phyloP scores from a whole-genome alignment of 129 eudicot species.

The Escallonia rubra region DNA sequence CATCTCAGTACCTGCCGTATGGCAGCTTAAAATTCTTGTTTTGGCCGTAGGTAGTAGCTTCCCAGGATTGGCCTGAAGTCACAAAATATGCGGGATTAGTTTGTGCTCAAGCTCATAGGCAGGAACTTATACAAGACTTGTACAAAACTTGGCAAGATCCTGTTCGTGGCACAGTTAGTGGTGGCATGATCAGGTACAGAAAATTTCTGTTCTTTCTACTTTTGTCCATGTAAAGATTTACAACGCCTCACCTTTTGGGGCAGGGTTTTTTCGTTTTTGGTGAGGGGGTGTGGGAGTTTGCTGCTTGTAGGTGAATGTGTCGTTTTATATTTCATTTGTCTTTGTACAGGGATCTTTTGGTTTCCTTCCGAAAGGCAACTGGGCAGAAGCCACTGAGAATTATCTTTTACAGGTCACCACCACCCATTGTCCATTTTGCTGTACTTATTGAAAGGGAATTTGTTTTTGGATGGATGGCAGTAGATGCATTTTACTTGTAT shows the following conservation, averaged over 20 bases:
- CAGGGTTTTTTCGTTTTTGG: neutral
- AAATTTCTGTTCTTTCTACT: neutral
- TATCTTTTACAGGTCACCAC: constrained; percentile 68
- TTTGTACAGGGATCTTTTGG: constrained; percentile 68
- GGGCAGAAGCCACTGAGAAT: constrained; percentile 87
- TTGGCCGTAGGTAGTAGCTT: constrained; percentile 75
- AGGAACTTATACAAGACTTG: constrained; percentile 84
- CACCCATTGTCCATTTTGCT: neutral
- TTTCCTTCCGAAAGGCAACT: constrained; percentile 85
- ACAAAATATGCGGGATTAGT: constrained; percentile 93
- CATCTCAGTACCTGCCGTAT: neutral
- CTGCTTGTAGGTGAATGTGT: neutral
- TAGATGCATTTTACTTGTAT: too few species aligned
- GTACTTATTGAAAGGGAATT: neutral
- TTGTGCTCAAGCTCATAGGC: constrained; percentile 95
- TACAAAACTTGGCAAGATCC: constrained; percentile 95
- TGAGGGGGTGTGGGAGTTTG: neutral
- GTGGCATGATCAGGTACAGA: constrained; percentile 85
- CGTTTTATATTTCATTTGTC: neutral
- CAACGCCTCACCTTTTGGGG: neutral
- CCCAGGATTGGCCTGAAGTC: constrained; percentile 97
- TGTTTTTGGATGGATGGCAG: neutral
- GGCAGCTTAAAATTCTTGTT: constrained; percentile 5
- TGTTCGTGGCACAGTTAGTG: constrained; percentile 72
- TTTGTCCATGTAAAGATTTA: neutral